Conservation (phyloP, 129 eudicot genomes). For the Lonicera japonica region DNA sequence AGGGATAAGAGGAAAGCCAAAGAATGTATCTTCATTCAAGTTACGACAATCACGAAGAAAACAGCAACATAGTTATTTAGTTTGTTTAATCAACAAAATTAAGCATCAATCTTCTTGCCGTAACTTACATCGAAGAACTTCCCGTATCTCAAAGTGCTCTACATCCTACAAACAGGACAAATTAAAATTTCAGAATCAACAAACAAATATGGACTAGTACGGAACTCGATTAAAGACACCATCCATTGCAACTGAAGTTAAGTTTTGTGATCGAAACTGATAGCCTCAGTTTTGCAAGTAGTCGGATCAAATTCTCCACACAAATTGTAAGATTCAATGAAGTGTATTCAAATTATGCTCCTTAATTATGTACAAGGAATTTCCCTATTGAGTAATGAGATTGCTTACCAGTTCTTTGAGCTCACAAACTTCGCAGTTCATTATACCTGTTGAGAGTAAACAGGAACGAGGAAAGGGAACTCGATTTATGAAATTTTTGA, state of each 20-base stretch:
- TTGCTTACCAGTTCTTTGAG: constrained; percentile 86
- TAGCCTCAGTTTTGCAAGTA: no score
- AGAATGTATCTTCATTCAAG: no score
- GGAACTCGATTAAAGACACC: no score
- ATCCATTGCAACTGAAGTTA: background rate
- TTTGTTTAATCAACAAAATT: background rate
- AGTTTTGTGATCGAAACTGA: background rate
- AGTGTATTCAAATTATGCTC: constrained; percentile 4
- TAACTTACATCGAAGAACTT: constrained; percentile 90
- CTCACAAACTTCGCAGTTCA: constrained; percentile 98
- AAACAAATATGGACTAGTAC: no score
- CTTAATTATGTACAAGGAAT: no score
- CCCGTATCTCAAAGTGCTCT: constrained; percentile 90
- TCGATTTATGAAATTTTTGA: no score
- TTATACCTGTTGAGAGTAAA: constrained; percentile 14
- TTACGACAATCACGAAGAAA: background rate
- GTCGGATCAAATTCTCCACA: background rate
- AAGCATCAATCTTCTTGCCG: background rate
- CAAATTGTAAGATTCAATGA: background rate
- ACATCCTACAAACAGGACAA: constrained; percentile 53
- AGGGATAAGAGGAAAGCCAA: no score
- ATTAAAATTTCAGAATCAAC: background rate
- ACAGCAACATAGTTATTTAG: background rate
- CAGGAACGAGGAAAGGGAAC: background rate
- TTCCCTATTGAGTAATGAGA: background rate